A percentile compares a stretch with the other conserved stretches of the same genome.
Evolutionary conservation across 176 grass and related monocot species (phyloP).

Genomic region (Eragrostis curvula): DNA sequence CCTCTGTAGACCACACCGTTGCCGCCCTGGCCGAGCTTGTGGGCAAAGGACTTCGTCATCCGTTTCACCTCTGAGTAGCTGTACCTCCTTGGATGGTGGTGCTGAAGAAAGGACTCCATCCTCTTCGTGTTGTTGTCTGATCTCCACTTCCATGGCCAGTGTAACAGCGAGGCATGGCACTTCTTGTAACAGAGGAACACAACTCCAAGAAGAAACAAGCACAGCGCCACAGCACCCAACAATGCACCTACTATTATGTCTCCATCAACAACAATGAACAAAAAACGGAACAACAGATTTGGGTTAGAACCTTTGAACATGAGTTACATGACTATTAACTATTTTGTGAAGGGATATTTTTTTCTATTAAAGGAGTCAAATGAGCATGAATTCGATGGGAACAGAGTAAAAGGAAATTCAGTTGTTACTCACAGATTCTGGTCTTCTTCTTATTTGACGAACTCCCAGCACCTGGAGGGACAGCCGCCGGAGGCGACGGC

Average conservation of each 20-base stretch:
- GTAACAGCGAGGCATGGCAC: conserved; percentile 9
- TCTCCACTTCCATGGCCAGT: conserved; percentile 19
- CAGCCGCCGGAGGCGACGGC: not conserved
- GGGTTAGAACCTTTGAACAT: too few species aligned
- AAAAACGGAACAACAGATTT: too few species aligned
- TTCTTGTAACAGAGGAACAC: conserved; percentile 8
- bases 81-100: conserved; percentile 28
- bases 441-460: conserved; percentile 23
- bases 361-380: too few species aligned
- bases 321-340: too few species aligned
- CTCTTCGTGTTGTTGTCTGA: not conserved
- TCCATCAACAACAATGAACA: conserved; percentile 11
- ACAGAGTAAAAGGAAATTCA: not conserved
- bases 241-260: conserved; percentile 38
- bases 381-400: too few species aligned
- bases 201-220: not conserved
- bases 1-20: conserved; percentile 59
- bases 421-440: conserved; percentile 6
- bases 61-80: too few species aligned
- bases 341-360: too few species aligned
- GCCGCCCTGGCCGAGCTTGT: conserved; percentile 58
- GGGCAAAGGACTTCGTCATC: conserved; percentile 47
- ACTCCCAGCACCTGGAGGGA: conserved; percentile 4
- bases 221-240: not conserved
- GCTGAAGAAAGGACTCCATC: conserved; percentile 23